Evolutionary conservation across 2,329 filamentous ascomycete species (phyloP).

Genomic region (Hirsutella rhossiliensis): DNA sequence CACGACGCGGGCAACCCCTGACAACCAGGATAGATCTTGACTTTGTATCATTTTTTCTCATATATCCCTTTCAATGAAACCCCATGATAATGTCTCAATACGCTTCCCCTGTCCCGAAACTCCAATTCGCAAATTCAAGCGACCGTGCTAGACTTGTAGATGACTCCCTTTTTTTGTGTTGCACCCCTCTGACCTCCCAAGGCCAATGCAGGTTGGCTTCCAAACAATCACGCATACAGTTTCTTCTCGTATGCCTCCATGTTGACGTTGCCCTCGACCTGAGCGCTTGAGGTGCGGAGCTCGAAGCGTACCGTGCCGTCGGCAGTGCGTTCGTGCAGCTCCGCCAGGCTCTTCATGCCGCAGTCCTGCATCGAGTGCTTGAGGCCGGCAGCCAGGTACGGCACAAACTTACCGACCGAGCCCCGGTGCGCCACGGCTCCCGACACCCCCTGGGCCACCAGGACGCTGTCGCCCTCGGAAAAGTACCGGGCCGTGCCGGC

Average conservation of each 20-base stretch:
- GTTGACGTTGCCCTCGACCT: conserved; percentile 94
- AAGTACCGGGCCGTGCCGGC: conserved; percentile 97
- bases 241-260: conserved; percentile 99
- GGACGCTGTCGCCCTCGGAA: conserved; percentile 86
- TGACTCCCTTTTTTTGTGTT: not conserved
- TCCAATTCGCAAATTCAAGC: conserved; percentile 2
- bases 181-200: not conserved
- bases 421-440: conserved; percentile 71
- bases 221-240: conserved; percentile 76
- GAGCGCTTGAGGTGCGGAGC: conserved; percentile 83
- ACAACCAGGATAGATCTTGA: not conserved
- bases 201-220: too few species aligned
- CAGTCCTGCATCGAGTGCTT: conserved; percentile 98
- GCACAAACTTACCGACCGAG: conserved; percentile 87
- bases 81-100: conserved; percentile 1
- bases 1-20: not conserved
- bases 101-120: conserved; percentile 5
- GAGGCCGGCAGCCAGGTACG: conserved; percentile 87
- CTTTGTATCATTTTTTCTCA: not conserved
- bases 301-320: conserved; percentile 79
- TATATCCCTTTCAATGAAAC: not conserved
- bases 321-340: conserved; percentile 63
- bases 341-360: conserved; percentile 67
- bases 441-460: conserved; percentile 94
- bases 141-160: not conserved